Evolutionary conservation across 2,329 filamentous ascomycete species (phyloP).

Genomic region (Neopestalotiopsis sp.): DNA sequence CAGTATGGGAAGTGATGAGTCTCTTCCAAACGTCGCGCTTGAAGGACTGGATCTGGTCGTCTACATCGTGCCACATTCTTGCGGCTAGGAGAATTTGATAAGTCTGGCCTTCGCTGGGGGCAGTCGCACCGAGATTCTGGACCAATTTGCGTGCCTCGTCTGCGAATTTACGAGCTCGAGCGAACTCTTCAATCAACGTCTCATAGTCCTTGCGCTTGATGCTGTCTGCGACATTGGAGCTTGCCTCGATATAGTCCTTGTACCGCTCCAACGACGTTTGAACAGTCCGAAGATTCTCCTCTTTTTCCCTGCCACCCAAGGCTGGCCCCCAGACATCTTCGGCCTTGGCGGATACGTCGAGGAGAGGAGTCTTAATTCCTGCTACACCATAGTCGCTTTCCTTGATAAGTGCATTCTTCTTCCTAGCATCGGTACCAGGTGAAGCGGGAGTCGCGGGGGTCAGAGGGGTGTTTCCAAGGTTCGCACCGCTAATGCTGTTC

Average conservation of each 20-base stretch:
- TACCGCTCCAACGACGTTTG: constrained; percentile 78
- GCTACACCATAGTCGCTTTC: constrained; percentile 90
- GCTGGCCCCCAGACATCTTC: constrained; percentile 98
- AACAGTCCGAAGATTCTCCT: constrained; percentile 82
- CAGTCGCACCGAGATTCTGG: constrained; percentile 55
- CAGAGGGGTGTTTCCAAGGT: constrained; percentile 44
- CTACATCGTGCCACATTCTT: constrained; percentile 94
- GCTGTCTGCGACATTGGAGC: constrained; percentile 76
- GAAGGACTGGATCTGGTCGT: constrained; percentile 83
- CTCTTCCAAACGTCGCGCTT: constrained; percentile 90
- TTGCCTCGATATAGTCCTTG: constrained; percentile 82
- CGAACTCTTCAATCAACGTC: constrained; percentile 83
- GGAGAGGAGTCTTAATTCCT: constrained; percentile 85
- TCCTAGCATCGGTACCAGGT: constrained; percentile 59
- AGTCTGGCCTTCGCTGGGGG: constrained; percentile 77
- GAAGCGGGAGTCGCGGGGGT: constrained; percentile 42
- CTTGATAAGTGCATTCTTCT: constrained; percentile 90
- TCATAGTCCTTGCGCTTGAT: constrained; percentile 94
- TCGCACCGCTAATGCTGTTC: constrained; percentile 48
- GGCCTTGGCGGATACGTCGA: constrained; percentile 91
- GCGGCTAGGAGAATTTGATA: constrained; percentile 88
- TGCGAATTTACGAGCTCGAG: constrained; percentile 78
- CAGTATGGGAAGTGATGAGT: constrained; percentile 70
- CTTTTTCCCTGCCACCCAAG: constrained; percentile 86
- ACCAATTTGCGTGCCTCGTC: constrained; percentile 77